These are phyloP conservation scores for Ascochyta lentis DNA, from an alignment of 2,329 filamentous ascomycete species.

Conservation along the genomic window DNA sequence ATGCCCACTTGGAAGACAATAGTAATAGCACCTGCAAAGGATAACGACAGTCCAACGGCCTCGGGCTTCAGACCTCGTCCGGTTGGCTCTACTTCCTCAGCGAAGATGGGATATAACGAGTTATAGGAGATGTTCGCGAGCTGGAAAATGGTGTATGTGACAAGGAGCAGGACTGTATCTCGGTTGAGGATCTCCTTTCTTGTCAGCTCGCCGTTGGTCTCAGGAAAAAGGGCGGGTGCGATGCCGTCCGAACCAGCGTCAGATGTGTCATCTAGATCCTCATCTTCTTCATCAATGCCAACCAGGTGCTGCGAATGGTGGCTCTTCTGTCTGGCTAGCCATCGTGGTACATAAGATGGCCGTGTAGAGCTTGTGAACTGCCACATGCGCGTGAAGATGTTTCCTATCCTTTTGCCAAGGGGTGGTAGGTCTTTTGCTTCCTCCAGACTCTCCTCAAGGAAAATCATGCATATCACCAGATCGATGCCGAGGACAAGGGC, in stretches of 20 bases:
- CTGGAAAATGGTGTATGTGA: slow-evolving; percentile 92
- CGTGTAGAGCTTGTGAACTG: slow-evolving; percentile 67
- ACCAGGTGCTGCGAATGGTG: slow-evolving; percentile 42
- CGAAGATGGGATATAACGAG: slow-evolving; percentile 93
- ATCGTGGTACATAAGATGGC: slow-evolving; percentile 64
- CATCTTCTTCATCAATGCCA: slow-evolving; percentile 50
- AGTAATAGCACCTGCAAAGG: slow-evolving; percentile 81
- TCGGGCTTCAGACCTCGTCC: slow-evolving; percentile 77
- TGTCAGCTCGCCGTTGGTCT: slow-evolving; percentile 54
- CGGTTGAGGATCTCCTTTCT: slow-evolving; percentile 72
- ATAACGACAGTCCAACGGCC: slow-evolving; percentile 85
- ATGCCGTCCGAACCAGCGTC: slow-evolving; percentile 52
- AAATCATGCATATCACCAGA: slow-evolving; percentile 75
- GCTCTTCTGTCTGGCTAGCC: slow-evolving; percentile 35
- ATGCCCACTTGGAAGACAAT: slow-evolving; percentile 89
- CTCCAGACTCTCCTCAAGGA: slow-evolving; percentile 86
- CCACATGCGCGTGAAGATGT: slow-evolving; percentile 72
- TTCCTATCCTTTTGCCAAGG: slow-evolving; percentile 63
- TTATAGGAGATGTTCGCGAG: slow-evolving; percentile 95
- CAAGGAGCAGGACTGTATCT: slow-evolving; percentile 80
- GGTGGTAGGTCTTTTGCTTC: slow-evolving; percentile 67
- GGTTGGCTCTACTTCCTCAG: slow-evolving; percentile 73
- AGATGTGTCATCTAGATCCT: slow-evolving; percentile 48
- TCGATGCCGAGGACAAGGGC: slow-evolving; percentile 75
- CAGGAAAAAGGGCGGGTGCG: slow-evolving; percentile 51